A percentile compares a stretch with the other conserved stretches of the same genome.
These are phyloP conservation scores for Leccinum olivaceopallidum DNA, from an alignment of 768 basidiomycete species.

Conservation along the genomic window DNA sequence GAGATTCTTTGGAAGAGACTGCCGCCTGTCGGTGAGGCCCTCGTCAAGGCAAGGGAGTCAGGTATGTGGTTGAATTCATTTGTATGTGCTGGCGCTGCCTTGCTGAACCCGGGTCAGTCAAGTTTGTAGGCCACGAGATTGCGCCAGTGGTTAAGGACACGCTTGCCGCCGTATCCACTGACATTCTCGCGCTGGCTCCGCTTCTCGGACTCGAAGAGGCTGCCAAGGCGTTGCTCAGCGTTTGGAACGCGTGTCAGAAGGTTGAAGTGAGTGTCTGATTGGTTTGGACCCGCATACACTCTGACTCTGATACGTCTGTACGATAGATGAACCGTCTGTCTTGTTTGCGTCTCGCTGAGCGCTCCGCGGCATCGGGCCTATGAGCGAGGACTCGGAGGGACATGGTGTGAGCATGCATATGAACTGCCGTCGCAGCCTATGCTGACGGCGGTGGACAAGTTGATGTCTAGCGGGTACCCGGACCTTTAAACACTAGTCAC, in stretches of 20 bases:
- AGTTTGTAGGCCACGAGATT: constrained; percentile 34
- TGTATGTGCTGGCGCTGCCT: background rate
- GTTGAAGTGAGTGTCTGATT: constrained; percentile 53
- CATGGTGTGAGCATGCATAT: background rate
- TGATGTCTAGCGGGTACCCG: background rate
- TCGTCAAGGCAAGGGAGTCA: constrained; percentile 22
- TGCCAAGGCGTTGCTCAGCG: constrained; percentile 50
- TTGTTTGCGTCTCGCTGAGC: constrained; percentile 69
- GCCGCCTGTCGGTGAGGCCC: constrained; percentile 24
- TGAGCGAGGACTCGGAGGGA: background rate
- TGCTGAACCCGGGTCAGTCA: constrained; percentile 21
- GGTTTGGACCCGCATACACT: background rate
- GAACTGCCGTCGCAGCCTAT: background rate
- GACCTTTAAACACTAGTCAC: no score
- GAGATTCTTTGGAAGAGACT: no score
- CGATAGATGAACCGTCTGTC: constrained; percentile 63
- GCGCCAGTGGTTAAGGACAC: constrained; percentile 38
- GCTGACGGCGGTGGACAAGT: background rate
- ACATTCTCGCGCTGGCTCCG: constrained; percentile 49
- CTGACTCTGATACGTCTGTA: background rate
- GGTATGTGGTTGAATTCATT: constrained; percentile 6
- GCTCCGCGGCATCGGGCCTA: constrained; percentile 53
- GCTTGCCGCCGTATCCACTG: constrained; percentile 33
- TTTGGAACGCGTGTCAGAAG: constrained; percentile 64
- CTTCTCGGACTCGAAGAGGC: constrained; percentile 55